These are phyloP conservation scores for Lactarius vividus DNA, from an alignment of 768 basidiomycete species.

Conservation along the genomic window DNA sequence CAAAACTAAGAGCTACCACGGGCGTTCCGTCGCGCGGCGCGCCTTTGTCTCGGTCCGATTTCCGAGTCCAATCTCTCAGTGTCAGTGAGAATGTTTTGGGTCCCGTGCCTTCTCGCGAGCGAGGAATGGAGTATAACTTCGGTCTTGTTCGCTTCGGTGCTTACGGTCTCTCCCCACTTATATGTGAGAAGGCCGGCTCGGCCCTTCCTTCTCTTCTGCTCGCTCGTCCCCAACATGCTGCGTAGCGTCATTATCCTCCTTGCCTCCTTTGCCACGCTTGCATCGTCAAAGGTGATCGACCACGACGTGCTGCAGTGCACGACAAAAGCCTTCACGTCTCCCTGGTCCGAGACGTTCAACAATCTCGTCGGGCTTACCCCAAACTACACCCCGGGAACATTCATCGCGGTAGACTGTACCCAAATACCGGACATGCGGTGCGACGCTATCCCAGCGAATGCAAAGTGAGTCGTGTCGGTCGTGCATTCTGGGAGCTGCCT, in stretches of 20 bases:
- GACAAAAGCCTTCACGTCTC: slow-evolving; percentile 20
- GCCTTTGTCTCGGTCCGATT: slow-evolving; percentile 8
- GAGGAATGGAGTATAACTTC: slow-evolving; percentile 9
- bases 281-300: slow-evolving; percentile 10
- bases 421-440: slow-evolving; percentile 15
- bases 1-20: not conserved
- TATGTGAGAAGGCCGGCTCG: not conserved
- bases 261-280: not conserved
- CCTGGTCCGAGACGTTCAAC: slow-evolving; percentile 24
- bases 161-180: not conserved
- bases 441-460: slow-evolving; percentile 13
- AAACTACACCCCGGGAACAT: slow-evolving; percentile 18
- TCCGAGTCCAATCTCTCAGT: not conserved
- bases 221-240: slow-evolving; percentile 2
- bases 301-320: slow-evolving; percentile 24
- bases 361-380: slow-evolving; percentile 15
- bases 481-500: not conserved
- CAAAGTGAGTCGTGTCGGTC: slow-evolving; percentile 3
- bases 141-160: slow-evolving; percentile 10
- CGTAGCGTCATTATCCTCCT: not conserved
- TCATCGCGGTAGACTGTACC: slow-evolving; percentile 21
- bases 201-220: not conserved
- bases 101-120: not conserved
- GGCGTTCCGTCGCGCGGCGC: slow-evolving; percentile 8
- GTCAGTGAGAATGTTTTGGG: not conserved